phyloP scores from a whole-genome alignment of 1,139 yeast species.

The Saccharomyces hybrid region DNA sequence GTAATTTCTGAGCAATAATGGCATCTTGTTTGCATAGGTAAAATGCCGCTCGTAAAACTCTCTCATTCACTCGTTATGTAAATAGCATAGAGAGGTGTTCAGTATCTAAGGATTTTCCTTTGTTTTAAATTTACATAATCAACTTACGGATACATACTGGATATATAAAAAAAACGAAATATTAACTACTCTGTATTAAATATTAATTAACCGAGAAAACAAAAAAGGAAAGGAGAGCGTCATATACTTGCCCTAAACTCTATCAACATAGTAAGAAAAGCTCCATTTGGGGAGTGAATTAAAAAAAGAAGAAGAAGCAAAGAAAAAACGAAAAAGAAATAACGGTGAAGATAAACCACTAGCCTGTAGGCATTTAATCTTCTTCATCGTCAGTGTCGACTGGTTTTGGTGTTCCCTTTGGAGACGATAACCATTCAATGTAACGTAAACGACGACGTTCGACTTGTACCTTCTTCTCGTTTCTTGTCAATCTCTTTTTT shows the following conservation, averaged over 20 bases:
- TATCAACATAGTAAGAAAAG: background rate
- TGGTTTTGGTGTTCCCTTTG: conserved; percentile 96
- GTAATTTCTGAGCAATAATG: no score
- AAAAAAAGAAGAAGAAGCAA: background rate
- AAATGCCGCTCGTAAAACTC: no score
- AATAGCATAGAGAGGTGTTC: background rate
- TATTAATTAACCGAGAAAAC: background rate
- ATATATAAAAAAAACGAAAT: background rate
- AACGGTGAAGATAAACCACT: background rate
- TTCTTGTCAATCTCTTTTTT: conserved; percentile 96
- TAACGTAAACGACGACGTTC: conserved; percentile 92
- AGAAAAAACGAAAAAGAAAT: background rate
- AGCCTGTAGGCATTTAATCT: conserved; percentile 28
- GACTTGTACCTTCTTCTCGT: conserved; percentile 83
- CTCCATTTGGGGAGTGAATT: background rate
- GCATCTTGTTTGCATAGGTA: no score
- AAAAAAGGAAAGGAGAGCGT: background rate
- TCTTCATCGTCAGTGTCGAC: conserved; percentile 90
- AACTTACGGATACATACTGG: background rate
- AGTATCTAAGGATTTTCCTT: background rate
- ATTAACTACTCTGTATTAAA: background rate
- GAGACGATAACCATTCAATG: conserved; percentile 88
- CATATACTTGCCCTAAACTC: background rate
- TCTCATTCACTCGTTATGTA: background rate
- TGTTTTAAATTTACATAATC: background rate